Evolutionary conservation across 2,329 filamentous ascomycete genomes (phyloP).

Genomic region (Penicillium glabrum): DNA sequence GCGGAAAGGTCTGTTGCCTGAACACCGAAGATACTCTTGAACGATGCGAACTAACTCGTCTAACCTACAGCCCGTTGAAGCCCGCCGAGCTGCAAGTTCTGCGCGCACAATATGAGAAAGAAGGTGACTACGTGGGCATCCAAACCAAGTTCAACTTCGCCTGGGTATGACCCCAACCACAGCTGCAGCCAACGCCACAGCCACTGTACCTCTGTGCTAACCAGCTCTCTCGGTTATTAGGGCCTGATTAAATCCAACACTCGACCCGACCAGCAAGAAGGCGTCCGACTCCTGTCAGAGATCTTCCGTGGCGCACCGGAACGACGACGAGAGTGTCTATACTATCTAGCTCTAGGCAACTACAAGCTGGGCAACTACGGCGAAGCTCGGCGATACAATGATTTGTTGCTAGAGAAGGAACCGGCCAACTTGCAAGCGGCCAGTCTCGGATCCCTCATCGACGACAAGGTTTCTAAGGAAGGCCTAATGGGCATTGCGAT

Average conservation of each 20-base stretch:
- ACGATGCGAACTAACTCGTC: constrained; percentile 9
- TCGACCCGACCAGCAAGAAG: constrained; percentile 87
- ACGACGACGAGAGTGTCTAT: constrained; percentile 93
- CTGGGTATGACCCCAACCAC: constrained; percentile 64
- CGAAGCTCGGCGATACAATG: constrained; percentile 92
- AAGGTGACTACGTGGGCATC: constrained; percentile 92
- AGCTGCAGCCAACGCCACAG: background rate
- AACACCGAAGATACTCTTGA: background rate
- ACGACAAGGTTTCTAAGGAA: constrained; percentile 94
- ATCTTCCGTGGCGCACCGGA: constrained; percentile 95
- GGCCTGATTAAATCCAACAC: constrained; percentile 90
- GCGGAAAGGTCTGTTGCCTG: constrained; percentile 73
- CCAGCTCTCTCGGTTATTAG: constrained; percentile 46
- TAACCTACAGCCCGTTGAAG: constrained; percentile 70
- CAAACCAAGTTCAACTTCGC: constrained; percentile 99
- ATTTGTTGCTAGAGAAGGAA: constrained; percentile 86
- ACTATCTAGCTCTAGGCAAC: constrained; percentile 95
- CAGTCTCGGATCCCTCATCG: constrained; percentile 83
- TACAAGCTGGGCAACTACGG: constrained; percentile 98
- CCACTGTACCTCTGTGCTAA: background rate
- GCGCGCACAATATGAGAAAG: constrained; percentile 92
- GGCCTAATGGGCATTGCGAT: constrained; percentile 93
- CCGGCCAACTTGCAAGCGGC: constrained; percentile 86
- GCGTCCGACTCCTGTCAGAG: constrained; percentile 88
- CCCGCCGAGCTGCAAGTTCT: constrained; percentile 89